Conservation (phyloP, 495 filamentous ascomycete species). For the Penicillium argentinense region DNA sequence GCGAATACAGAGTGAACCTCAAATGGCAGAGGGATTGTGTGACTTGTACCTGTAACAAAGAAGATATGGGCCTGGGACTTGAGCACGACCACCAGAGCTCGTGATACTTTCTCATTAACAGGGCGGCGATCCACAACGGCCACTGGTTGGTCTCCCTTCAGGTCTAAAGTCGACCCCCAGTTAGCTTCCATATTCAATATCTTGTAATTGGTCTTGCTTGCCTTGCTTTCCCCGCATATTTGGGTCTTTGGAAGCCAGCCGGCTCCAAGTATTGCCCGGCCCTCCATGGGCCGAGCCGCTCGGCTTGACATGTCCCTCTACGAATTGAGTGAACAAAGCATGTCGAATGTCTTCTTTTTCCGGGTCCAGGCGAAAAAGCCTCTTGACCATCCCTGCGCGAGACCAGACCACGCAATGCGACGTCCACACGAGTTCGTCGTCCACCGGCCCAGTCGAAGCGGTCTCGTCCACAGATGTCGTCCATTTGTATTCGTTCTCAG, state of each 20-base stretch:
- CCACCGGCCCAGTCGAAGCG: conserved; percentile 43
- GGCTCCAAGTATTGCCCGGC: conserved; percentile 1
- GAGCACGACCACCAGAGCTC: conserved; percentile 84
- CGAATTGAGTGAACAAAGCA: conserved; percentile 82
- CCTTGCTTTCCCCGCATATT: conserved; percentile 14
- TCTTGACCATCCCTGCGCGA: conserved; percentile 78
- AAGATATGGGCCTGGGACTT: conserved; percentile 92
- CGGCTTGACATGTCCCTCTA: conserved; percentile 42
- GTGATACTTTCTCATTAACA: conserved; percentile 36
- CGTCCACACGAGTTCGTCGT: conserved; percentile 88
- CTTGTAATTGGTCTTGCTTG: conserved; percentile 18
- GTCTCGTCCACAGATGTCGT: conserved; percentile 47
- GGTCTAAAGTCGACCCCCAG: conserved; percentile 23
- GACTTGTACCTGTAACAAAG: conserved; percentile 83
- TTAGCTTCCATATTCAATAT: conserved; percentile 10
- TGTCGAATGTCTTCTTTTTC: conserved; percentile 83
- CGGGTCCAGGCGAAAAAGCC: conserved; percentile 80
- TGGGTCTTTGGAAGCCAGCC: no score
- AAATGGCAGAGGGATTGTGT: conserved; percentile 91
- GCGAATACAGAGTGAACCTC: conserved; percentile 87
- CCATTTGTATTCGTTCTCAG: conserved; percentile 72
- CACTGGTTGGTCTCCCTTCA: conserved; percentile 19
- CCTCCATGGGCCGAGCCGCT: conserved; percentile 11
- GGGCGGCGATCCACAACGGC: conserved; percentile 17
- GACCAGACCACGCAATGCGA: conserved; percentile 88